These are phyloP conservation scores for Salicornia ramosissima DNA, from an alignment of 148 eudicot species.

Conservation along the genomic window DNA sequence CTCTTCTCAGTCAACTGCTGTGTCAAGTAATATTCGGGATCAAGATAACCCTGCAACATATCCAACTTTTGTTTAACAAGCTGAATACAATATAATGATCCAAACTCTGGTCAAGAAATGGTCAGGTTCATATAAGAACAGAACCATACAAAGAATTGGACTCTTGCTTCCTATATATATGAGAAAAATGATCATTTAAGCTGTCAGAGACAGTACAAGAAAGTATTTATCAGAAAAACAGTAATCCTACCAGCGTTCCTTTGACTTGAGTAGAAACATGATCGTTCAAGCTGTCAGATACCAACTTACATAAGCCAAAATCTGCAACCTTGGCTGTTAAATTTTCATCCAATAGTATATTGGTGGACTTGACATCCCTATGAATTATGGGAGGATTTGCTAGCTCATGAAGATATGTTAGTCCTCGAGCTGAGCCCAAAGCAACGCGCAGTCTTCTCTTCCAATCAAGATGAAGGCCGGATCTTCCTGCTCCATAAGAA, in stretches of 20 bases:
- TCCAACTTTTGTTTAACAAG: not conserved
- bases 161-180: no score
- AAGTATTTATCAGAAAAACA: not conserved
- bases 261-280: slow-evolving; percentile 97
- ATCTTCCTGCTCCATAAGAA: slow-evolving; percentile 45
- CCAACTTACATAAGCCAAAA: slow-evolving; percentile 85
- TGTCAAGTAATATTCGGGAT: slow-evolving; percentile 93
- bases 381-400: slow-evolving; percentile 95
- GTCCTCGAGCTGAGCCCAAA: slow-evolving; percentile 88
- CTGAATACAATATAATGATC: no score
- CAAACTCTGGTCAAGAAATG: no score
- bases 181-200: no score
- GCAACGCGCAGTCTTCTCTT: slow-evolving; percentile 77
- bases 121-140: no score
- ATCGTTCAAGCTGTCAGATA: slow-evolving; percentile 56
- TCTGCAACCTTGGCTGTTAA: slow-evolving; percentile 89
- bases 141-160: no score
- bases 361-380: slow-evolving; percentile 86
- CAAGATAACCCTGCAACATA: slow-evolving; percentile 75
- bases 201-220: not conserved
- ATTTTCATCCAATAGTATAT: slow-evolving; percentile 76
- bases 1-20: slow-evolving; percentile 94
- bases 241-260: slow-evolving; percentile 73
- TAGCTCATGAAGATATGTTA: slow-evolving; percentile 83
- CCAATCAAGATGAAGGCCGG: slow-evolving; percentile 84